phyloP scores from a whole-genome alignment of 352 stramenopile species.

The Globisporangium iwayamae region DNA sequence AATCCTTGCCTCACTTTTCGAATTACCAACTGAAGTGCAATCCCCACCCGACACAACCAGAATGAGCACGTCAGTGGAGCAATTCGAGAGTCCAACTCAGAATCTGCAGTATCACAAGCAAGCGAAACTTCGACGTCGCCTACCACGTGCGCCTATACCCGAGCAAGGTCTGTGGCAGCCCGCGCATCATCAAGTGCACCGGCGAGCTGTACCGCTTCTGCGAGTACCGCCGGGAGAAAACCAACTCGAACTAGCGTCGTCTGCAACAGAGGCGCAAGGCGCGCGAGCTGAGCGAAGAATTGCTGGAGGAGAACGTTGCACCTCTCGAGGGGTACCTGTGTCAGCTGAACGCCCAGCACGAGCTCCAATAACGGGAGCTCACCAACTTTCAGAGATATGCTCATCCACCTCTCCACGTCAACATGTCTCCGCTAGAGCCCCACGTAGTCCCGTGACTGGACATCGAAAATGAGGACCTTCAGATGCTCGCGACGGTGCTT shows the following conservation, averaged over 20 bases:
- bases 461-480: neutral
- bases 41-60: too few species aligned
- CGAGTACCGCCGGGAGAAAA: slow-evolving; percentile 48
- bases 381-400: neutral
- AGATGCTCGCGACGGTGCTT: neutral
- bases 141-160: slow-evolving; percentile 16
- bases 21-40: too few species aligned
- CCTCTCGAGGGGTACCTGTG: neutral
- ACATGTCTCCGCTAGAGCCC: neutral
- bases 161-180: slow-evolving; percentile 36
- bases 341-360: slow-evolving; percentile 3
- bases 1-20: too few species aligned
- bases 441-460: neutral
- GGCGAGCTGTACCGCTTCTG: slow-evolving; percentile 50
- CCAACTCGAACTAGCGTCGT: slow-evolving; percentile 63
- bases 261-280: slow-evolving; percentile 33
- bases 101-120: too few species aligned
- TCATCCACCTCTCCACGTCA: too few species aligned
- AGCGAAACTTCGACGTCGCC: too few species aligned
- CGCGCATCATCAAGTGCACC: slow-evolving; percentile 32
- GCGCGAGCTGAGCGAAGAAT: neutral
- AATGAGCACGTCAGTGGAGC: too few species aligned
- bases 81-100: too few species aligned
- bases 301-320: neutral
- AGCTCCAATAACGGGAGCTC: neutral